Evolutionary conservation across 805 yeast species (phyloP).

Genomic region (Yarrowia porcina): DNA sequence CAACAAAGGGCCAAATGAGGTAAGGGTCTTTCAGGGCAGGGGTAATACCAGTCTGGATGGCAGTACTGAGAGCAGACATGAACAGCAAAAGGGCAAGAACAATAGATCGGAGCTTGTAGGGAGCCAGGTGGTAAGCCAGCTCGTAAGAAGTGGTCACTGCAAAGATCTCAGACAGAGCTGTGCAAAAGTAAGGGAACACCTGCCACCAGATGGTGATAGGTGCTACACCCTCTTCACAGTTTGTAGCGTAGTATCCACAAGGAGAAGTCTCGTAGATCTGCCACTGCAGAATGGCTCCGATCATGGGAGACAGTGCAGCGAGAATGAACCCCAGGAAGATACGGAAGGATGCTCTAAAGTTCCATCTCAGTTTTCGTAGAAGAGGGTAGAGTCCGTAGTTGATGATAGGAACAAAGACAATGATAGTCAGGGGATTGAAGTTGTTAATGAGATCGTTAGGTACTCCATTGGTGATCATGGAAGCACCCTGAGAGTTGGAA

Average conservation of each 20-base stretch:
- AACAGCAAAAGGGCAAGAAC: background rate
- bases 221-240: background rate
- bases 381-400: background rate
- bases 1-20: slow-evolving; percentile 5
- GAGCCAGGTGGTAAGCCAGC: slow-evolving; percentile 2
- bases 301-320: slow-evolving; percentile 1
- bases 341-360: background rate
- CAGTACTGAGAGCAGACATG: slow-evolving; percentile 6
- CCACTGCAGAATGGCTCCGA: slow-evolving; percentile 2
- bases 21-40: slow-evolving; percentile 2
- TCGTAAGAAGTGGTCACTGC: slow-evolving; percentile 1
- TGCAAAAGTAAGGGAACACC: slow-evolving; percentile 1
- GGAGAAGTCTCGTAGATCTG: slow-evolving; percentile 1
- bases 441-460: slow-evolving; percentile 56
- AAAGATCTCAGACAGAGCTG: background rate
- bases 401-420: background rate
- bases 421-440: slow-evolving; percentile 42
- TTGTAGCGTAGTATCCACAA: slow-evolving; percentile 6
- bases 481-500: slow-evolving; percentile 53
- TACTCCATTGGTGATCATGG: slow-evolving; percentile 51
- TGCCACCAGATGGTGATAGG: slow-evolving; percentile 10
- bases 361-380: background rate
- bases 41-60: slow-evolving; percentile 40
- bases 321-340: slow-evolving; percentile 1
- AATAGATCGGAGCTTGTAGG: background rate